Evolutionary conservation across 139 green algal genomes (phyloP).

Genomic region (Closterium sp.): DNA sequence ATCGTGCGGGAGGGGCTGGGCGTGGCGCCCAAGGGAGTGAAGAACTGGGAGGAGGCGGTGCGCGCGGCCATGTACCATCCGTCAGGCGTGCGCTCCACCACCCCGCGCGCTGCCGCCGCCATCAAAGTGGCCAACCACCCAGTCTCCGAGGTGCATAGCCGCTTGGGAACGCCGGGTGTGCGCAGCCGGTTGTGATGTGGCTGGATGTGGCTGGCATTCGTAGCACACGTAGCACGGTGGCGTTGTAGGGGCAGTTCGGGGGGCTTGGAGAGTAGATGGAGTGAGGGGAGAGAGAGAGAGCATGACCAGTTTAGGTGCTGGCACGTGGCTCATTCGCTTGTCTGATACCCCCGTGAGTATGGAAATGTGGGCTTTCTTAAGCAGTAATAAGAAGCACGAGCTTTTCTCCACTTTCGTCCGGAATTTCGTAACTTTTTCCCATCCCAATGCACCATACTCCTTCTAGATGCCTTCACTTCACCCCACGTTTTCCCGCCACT

Average conservation of each 20-base stretch:
- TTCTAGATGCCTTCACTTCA: neutral
- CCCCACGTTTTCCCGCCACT: neutral
- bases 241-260: no score
- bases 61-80: neutral
- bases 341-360: neutral
- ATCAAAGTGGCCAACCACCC: neutral
- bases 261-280: neutral
- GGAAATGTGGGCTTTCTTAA: neutral
- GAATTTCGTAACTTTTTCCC: neutral
- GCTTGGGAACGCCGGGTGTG: neutral
- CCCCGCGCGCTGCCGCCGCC: neutral
- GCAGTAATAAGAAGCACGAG: neutral
- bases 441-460: neutral
- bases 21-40: neutral
- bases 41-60: neutral
- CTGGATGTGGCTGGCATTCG: neutral
- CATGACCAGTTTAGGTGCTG: neutral
- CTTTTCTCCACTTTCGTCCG: neutral
- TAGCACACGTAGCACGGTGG: no score
- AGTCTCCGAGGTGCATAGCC: neutral
- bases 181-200: neutral
- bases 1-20: slow-evolving; percentile 3
- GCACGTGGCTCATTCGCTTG: neutral
- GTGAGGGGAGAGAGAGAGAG: neutral
- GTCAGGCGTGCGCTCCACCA: neutral